A percentile compares a stretch with the other conserved stretches of the same genome.
Evolutionary conservation across 306 rosid species (phyloP).

Genomic region (Astragalus membranaceus): DNA sequence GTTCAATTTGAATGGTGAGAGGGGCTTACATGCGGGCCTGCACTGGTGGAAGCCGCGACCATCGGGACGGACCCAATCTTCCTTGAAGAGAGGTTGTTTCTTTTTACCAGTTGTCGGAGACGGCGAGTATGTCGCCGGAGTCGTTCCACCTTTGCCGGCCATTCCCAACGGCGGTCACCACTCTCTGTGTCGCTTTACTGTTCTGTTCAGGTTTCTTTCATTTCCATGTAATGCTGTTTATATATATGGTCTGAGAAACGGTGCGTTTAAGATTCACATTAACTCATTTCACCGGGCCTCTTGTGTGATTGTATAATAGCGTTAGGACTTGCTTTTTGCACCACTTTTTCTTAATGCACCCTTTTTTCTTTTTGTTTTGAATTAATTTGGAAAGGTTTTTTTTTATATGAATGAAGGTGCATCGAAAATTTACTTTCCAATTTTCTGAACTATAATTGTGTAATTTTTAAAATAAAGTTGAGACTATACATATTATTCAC

Average conservation of each 20-base stretch:
- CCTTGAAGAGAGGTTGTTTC: conserved; percentile 31
- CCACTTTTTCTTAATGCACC: too few species aligned
- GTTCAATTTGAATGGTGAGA: not conserved
- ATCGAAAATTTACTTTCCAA: too few species aligned
- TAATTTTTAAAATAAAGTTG: too few species aligned
- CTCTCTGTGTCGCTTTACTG: not conserved
- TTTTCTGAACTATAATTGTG: too few species aligned
- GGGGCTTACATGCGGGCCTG: conserved; percentile 74
- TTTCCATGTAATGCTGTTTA: not conserved
- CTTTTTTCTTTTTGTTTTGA: too few species aligned
- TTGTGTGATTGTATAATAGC: not conserved
- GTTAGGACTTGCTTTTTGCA: too few species aligned
- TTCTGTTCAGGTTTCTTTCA: not conserved
- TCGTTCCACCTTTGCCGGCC: conserved; percentile 58
- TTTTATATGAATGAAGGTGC: too few species aligned
- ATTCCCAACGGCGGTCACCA: conserved; percentile 24
- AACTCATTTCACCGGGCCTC: not conserved
- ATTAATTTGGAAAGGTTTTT: too few species aligned
- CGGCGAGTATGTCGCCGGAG: conserved; percentile 69
- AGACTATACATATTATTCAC: too few species aligned
- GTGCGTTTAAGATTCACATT: not conserved
- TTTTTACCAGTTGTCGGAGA: conserved; percentile 42
- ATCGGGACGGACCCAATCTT: conserved; percentile 79
- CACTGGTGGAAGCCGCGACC: conserved; percentile 84
- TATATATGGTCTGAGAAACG: not conserved